These are phyloP conservation scores for Yamadazyma mexicana DNA, from an alignment of 1,139 yeast genomes.

Conservation along the genomic window DNA sequence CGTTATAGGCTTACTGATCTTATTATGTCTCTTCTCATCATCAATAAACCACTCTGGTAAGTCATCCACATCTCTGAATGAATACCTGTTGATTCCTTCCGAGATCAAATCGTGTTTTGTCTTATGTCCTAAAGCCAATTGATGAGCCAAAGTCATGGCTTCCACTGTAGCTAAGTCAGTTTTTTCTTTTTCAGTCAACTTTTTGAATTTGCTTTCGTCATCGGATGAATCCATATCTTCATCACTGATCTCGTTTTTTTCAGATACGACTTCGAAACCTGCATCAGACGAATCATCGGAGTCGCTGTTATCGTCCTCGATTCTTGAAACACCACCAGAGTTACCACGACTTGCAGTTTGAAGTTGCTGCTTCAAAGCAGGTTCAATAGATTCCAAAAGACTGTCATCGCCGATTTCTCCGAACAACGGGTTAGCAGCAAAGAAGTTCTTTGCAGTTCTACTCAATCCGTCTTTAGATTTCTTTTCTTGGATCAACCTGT, in stretches of 20 bases:
- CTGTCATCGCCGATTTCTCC: slow-evolving; percentile 56
- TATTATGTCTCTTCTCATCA: slow-evolving; percentile 85
- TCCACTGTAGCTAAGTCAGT: slow-evolving; percentile 89
- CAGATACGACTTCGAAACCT: slow-evolving; percentile 54
- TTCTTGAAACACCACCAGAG: too few species aligned
- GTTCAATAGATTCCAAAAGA: slow-evolving; percentile 28
- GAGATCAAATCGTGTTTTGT: slow-evolving; percentile 80
- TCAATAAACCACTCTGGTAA: slow-evolving; percentile 95
- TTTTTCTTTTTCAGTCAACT: slow-evolving; percentile 53
- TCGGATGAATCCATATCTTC: slow-evolving; percentile 47
- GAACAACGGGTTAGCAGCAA: slow-evolving; percentile 74
- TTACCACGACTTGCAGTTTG: slow-evolving; percentile 8
- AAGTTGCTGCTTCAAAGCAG: background rate
- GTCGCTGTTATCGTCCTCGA: slow-evolving; percentile 23
- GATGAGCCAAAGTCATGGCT: slow-evolving; percentile 98
- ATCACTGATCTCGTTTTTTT: slow-evolving; percentile 23
- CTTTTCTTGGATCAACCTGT: slow-evolving; percentile 57
- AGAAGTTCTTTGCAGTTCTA: slow-evolving; percentile 70
- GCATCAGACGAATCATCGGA: slow-evolving; percentile 33
- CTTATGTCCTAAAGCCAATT: slow-evolving; percentile 86
- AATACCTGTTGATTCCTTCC: slow-evolving; percentile 88
- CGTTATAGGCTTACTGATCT: slow-evolving; percentile 86
- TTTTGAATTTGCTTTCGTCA: slow-evolving; percentile 30
- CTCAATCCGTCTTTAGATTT: slow-evolving; percentile 59
- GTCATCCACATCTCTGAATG: slow-evolving; percentile 88